Conservation (phyloP, 371 early-diverging fungal species). For the Mortierella sp. region DNA sequence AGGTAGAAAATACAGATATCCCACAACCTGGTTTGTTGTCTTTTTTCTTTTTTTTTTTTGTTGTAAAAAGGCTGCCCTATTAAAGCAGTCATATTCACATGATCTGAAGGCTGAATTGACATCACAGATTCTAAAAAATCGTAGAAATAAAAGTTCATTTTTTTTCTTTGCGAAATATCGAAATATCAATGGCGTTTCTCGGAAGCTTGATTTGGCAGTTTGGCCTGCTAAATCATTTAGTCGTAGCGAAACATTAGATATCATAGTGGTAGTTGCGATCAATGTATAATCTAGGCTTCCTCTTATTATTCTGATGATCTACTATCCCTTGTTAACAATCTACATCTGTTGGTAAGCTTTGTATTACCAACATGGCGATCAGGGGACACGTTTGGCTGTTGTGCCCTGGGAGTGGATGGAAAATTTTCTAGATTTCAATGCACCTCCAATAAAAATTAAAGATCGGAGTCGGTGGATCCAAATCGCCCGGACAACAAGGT, state of each 20-base stretch:
- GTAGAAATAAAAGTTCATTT: too few relatives aligned
- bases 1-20: background rate
- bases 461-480: background rate
- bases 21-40: background rate
- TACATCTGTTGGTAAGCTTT: too few relatives aligned
- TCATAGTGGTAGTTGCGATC: too few relatives aligned
- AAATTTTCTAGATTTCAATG: background rate
- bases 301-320: background rate
- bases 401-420: background rate
- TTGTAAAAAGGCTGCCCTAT: too few relatives aligned
- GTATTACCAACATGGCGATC: background rate
- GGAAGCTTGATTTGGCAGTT: too few relatives aligned
- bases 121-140: too few relatives aligned
- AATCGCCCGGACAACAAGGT: background rate
- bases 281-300: too few relatives aligned
- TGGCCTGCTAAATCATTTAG: too few relatives aligned
- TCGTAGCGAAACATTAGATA: too few relatives aligned
- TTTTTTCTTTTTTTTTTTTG: constrained; percentile 7
- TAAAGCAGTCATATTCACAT: background rate
- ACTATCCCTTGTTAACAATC: too few relatives aligned
- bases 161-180: too few relatives aligned
- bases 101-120: background rate
- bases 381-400: background rate
- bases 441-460: background rate
- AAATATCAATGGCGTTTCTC: too few relatives aligned